These are phyloP conservation scores for Cladosporium colombiae DNA, from an alignment of 2,329 filamentous ascomycete species.

Conservation along the genomic window DNA sequence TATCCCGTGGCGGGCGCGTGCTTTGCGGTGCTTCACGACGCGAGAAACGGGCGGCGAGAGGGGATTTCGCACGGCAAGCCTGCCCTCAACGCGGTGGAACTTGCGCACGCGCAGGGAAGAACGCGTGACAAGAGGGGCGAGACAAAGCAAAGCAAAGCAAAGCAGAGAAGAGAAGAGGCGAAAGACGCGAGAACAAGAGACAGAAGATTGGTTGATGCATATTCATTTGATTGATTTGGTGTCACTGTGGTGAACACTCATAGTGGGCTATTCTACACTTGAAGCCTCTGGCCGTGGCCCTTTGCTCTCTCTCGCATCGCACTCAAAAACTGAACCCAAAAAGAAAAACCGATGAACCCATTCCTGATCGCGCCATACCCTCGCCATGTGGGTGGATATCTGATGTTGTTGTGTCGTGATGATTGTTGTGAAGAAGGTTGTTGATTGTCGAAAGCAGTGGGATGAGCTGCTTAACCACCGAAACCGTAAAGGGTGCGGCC, in stretches of 20 bases:
- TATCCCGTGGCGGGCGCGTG: constrained; percentile 2
- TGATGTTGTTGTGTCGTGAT: constrained; percentile 32
- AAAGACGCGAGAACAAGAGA: background rate
- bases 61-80: background rate
- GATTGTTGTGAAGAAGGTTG: constrained; percentile 24
- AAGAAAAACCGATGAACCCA: constrained; percentile 29
- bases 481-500: constrained; percentile 69
- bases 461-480: constrained; percentile 56
- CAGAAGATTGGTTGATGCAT: constrained; percentile 14
- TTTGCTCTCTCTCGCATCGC: constrained; percentile 32
- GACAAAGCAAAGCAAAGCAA: too few relatives aligned
- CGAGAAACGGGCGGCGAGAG: background rate
- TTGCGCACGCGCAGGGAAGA: constrained; percentile 9
- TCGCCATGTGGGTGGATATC: constrained; percentile 39
- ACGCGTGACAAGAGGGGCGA: background rate
- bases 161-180: background rate
- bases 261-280: constrained; percentile 26
- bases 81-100: constrained; percentile 18
- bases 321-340: constrained; percentile 31
- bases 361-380: constrained; percentile 35
- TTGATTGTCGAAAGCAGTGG: constrained; percentile 22
- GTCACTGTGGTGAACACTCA: constrained; percentile 15
- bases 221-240: constrained; percentile 19
- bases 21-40: constrained; percentile 10
- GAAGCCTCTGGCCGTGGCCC: constrained; percentile 22